Evolutionary conservation across 164 flowering plant genomes (phyloP).

Genomic region (Stephania yunnanensis): DNA sequence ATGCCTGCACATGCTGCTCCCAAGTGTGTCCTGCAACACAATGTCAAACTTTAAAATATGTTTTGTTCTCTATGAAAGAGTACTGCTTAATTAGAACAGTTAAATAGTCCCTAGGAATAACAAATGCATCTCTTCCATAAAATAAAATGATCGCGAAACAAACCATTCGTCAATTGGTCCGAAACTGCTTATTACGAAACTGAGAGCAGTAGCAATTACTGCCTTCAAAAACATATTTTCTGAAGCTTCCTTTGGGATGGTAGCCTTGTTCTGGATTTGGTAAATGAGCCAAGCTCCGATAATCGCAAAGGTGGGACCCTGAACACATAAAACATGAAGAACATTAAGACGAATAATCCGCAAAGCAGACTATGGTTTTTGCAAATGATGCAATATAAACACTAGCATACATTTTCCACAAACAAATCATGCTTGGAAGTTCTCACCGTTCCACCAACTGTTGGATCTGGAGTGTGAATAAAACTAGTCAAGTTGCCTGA

Average conservation of each 20-base stretch:
- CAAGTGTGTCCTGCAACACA: slow-evolving; percentile 44
- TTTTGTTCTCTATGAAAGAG: no score
- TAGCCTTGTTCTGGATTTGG: slow-evolving; percentile 53
- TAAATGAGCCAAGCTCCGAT: slow-evolving; percentile 69
- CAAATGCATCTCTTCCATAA: neutral
- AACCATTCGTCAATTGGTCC: slow-evolving; percentile 72
- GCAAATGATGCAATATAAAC: neutral
- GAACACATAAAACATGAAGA: slow-evolving; percentile 8
- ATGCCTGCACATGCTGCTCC: slow-evolving; percentile 53
- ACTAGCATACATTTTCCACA: neutral
- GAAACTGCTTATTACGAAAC: slow-evolving; percentile 41
- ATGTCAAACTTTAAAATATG: neutral
- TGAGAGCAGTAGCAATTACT: slow-evolving; percentile 38
- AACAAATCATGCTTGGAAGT: neutral
- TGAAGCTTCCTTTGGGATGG: slow-evolving; percentile 33
- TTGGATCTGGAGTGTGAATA: slow-evolving; percentile 61
- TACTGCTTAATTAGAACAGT: no score
- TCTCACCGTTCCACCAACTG: slow-evolving; percentile 80
- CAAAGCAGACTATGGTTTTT: neutral
- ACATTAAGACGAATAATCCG: neutral
- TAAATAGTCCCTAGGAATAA: neutral
- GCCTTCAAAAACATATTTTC: slow-evolving; percentile 57
- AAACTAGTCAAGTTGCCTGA: slow-evolving; percentile 68
- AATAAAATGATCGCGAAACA: slow-evolving; percentile 6
- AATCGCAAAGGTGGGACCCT: slow-evolving; percentile 72